phyloP scores from a whole-genome alignment of 192 early-diverging fungal species.

The Mortierella alpina region DNA sequence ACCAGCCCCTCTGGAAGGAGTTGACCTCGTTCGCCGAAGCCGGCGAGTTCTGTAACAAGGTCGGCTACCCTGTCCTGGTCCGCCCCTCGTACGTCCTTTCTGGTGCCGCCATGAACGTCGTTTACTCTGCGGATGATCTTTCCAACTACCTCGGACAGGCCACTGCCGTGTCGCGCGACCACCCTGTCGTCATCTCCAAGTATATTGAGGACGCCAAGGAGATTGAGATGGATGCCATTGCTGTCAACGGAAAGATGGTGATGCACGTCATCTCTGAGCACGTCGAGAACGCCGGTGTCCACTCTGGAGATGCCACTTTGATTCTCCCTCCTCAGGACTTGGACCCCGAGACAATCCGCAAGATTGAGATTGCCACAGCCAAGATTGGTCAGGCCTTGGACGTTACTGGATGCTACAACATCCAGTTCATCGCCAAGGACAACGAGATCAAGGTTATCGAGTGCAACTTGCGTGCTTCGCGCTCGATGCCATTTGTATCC shows the following conservation, averaged over 20 bases:
- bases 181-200: slow-evolving; percentile 98
- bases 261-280: slow-evolving; percentile 97
- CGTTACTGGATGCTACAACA: slow-evolving; percentile 97
- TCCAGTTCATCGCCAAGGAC: slow-evolving; percentile 99
- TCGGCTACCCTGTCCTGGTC: slow-evolving; percentile 96
- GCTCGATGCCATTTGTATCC: slow-evolving; percentile 97
- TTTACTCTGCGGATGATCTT: slow-evolving; percentile 85
- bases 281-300: slow-evolving; percentile 98
- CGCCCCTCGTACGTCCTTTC: slow-evolving; percentile 56
- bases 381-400: slow-evolving; percentile 93
- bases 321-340: slow-evolving; percentile 95
- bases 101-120: slow-evolving; percentile 75
- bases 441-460: slow-evolving; percentile 99
- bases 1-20: slow-evolving; percentile 98
- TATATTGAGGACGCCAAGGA: slow-evolving; percentile 98
- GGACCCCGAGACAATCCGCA: slow-evolving; percentile 91
- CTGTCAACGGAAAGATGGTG: slow-evolving; percentile 88
- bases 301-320: slow-evolving; percentile 97
- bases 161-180: slow-evolving; percentile 88
- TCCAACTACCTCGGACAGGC: slow-evolving; percentile 88
- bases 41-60: slow-evolving; percentile 71
- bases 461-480: slow-evolving; percentile 95
- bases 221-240: slow-evolving; percentile 98
- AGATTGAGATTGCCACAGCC: slow-evolving; percentile 90
- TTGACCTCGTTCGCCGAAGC: slow-evolving; percentile 91